Evolutionary conservation across 129 eudicot genomes (phyloP).

Genomic region (Lactuca saligna): DNA sequence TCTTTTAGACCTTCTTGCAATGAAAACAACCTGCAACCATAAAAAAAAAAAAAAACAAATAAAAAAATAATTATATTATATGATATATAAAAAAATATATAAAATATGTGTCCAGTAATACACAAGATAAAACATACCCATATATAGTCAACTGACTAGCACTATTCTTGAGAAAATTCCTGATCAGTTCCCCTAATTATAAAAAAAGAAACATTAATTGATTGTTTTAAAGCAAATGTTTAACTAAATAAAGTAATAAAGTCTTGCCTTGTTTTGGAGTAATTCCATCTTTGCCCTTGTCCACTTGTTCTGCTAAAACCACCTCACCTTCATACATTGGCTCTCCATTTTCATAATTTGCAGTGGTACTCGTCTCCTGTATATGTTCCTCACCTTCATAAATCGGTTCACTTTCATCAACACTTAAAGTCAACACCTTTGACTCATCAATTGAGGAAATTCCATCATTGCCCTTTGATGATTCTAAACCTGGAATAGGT

Average conservation of each 20-base stretch:
- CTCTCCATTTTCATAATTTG: conserved; percentile 56
- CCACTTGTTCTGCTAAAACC: conserved; percentile 72
- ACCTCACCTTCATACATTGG: conserved; percentile 96
- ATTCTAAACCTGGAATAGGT: conserved; percentile 32
- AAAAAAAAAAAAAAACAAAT: conserved; percentile 1
- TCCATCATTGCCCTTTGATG: conserved; percentile 33
- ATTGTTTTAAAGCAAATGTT: conserved; percentile 4
- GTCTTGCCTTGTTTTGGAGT: conserved; percentile 63
- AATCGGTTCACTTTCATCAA: conserved; percentile 76
- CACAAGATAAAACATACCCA: conserved; percentile 51
- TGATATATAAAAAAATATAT: too few relatives aligned
- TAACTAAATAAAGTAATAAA: neutral
- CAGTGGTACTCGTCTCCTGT: conserved; percentile 50
- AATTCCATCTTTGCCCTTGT: conserved; percentile 42
- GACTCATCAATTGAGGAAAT: conserved; percentile 36
- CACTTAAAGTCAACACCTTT: conserved; percentile 49
- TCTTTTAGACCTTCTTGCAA: conserved; percentile 85
- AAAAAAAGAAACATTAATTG: conserved; percentile 29
- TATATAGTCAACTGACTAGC: conserved; percentile 83
- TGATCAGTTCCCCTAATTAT: conserved; percentile 64
- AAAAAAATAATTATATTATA: too few relatives aligned
- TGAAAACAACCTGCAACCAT: conserved; percentile 61
- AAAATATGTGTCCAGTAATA: conserved; percentile 8
- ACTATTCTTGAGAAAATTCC: conserved; percentile 66
- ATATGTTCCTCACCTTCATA: conserved; percentile 94